phyloP scores from a whole-genome alignment of 148 eudicot species.

The Fagopyrum homotropicum region DNA sequence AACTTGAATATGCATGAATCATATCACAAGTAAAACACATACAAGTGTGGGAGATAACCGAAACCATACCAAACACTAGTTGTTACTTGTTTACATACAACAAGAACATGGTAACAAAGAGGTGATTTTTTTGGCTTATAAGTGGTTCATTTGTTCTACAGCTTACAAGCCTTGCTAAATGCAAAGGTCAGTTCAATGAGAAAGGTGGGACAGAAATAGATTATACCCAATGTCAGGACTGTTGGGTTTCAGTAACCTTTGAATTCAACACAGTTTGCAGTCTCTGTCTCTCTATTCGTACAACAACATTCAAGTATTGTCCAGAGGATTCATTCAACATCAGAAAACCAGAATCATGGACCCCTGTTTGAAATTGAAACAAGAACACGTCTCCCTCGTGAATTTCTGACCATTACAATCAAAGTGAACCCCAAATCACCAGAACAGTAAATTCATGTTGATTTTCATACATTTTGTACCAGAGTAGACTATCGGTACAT shows the following conservation, averaged over 20 bases:
- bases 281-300: conserved; percentile 2
- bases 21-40: too few relatives aligned
- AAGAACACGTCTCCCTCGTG: conserved; percentile 7
- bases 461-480: neutral
- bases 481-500: neutral
- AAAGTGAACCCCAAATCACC: conserved; percentile 6
- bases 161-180: neutral
- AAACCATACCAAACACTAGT: too few relatives aligned
- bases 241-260: neutral
- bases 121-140: neutral
- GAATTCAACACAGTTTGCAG: conserved; percentile 2
- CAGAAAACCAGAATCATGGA: neutral
- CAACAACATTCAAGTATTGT: neutral
- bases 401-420: conserved; percentile 5
- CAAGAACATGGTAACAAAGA: neutral
- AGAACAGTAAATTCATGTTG: conserved; percentile 5
- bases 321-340: neutral
- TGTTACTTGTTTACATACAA: too few relatives aligned
- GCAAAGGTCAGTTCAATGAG: neutral
- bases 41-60: too few relatives aligned
- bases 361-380: neutral
- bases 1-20: too few relatives aligned
- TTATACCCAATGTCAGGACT: neutral
- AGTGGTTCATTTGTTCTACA: neutral
- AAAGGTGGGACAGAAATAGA: neutral